Conservation (phyloP, 148 eudicot species). For the Vaccinium darrowii region DNA sequence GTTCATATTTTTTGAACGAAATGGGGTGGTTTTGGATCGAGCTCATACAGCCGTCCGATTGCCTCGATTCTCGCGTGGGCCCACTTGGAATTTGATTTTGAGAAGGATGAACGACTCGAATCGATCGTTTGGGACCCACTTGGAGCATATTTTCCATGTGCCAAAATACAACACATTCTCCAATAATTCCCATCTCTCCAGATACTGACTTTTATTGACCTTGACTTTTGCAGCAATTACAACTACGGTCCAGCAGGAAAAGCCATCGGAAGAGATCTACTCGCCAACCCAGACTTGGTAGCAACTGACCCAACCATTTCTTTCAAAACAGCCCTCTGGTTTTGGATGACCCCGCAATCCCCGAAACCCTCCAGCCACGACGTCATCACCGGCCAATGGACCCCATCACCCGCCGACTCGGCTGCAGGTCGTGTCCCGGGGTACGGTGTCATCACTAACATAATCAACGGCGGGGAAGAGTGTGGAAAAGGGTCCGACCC, state of each 20-base stretch:
- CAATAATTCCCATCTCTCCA: background rate
- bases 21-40: too few relatives aligned
- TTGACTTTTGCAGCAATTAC: slow-evolving; percentile 32
- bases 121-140: too few relatives aligned
- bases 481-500: slow-evolving; percentile 16
- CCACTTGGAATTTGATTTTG: too few relatives aligned
- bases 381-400: slow-evolving; percentile 32
- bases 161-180: background rate
- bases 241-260: slow-evolving; percentile 23
- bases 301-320: slow-evolving; percentile 8
- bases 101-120: too few relatives aligned
- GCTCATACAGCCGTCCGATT: too few relatives aligned
- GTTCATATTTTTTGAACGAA: too few relatives aligned
- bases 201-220: background rate
- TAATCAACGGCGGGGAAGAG: slow-evolving; percentile 35
- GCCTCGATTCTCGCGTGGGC: too few relatives aligned
- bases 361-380: slow-evolving; percentile 35
- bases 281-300: slow-evolving; percentile 16
- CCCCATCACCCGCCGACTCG: background rate
- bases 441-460: slow-evolving; percentile 28
- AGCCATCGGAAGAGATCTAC: slow-evolving; percentile 10
- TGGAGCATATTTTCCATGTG: background rate
- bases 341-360: slow-evolving; percentile 38
- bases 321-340: slow-evolving; percentile 27
- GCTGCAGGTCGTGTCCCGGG: slow-evolving; percentile 20